phyloP scores from a whole-genome alignment of 2,329 filamentous ascomycete genomes.

The Cladosporium velox region DNA sequence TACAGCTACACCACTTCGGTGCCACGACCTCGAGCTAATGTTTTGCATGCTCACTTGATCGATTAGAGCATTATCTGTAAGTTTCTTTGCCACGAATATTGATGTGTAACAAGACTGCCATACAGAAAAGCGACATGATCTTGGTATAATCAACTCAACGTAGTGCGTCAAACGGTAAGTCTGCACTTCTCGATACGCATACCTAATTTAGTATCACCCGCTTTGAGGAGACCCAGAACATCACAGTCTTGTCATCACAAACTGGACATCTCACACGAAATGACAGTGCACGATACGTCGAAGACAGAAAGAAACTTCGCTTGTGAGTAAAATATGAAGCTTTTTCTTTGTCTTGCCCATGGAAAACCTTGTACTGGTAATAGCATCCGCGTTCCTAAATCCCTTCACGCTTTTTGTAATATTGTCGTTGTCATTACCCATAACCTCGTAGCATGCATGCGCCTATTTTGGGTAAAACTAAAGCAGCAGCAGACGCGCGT shows the following conservation, averaged over 20 bases:
- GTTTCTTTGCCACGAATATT: neutral
- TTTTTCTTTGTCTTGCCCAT: neutral
- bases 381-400: slow-evolving; percentile 1
- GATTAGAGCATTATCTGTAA: neutral
- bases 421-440: slow-evolving; percentile 12
- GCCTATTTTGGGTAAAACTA: neutral
- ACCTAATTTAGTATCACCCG: neutral
- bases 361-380: neutral
- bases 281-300: neutral
- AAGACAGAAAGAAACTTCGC: neutral
- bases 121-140: neutral
- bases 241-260: neutral
- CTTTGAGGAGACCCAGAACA: neutral
- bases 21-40: neutral
- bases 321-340: neutral
- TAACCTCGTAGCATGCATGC: slow-evolving; percentile 19
- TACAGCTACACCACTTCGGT: neutral
- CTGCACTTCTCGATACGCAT: neutral
- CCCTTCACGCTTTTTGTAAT: slow-evolving; percentile 7
- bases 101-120: neutral
- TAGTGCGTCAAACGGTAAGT: neutral
- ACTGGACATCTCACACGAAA: neutral
- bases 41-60: neutral
- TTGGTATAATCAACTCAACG: neutral
- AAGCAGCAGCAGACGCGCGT: slow-evolving; percentile 7